Evolutionary conservation across 1,284 basidiomycete species (phyloP).

Genomic region (Sparassis latifolia): DNA sequence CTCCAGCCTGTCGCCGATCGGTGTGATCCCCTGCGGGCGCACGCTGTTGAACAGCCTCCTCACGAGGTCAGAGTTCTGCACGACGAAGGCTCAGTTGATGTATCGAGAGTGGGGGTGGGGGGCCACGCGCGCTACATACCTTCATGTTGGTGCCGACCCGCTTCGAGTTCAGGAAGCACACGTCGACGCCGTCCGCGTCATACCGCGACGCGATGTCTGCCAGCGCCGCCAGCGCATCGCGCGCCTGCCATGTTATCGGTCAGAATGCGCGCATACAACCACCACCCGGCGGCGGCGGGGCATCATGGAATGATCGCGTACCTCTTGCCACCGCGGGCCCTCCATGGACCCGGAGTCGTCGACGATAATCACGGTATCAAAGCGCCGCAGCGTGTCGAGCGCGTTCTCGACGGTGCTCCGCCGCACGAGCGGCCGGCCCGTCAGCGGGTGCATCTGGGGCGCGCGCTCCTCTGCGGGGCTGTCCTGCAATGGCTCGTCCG

Average conservation of each 20-base stretch:
- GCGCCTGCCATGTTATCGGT: constrained; percentile 25
- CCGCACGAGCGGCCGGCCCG: constrained; percentile 19
- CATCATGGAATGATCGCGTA: constrained; percentile 13
- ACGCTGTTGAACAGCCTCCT: constrained; percentile 37
- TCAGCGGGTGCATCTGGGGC: constrained; percentile 8
- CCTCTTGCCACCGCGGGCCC: constrained; percentile 40
- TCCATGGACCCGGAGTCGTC: constrained; percentile 58
- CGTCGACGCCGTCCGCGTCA: constrained; percentile 44
- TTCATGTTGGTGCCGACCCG: constrained; percentile 28
- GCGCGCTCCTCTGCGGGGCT: too few relatives aligned
- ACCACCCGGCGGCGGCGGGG: background rate
- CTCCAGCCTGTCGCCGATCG: constrained; percentile 44
- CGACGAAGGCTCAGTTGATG: constrained; percentile 27
- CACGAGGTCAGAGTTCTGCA: constrained; percentile 27
- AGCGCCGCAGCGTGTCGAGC: constrained; percentile 35
- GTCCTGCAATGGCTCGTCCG: too few relatives aligned
- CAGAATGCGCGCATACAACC: background rate
- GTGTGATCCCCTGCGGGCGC: constrained; percentile 38
- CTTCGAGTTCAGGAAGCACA: constrained; percentile 40
- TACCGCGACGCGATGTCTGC: constrained; percentile 37
- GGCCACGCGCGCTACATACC: constrained; percentile 17
- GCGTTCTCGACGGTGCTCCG: constrained; percentile 33
- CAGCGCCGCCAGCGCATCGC: constrained; percentile 34
- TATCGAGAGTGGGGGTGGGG: background rate
- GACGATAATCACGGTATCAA: constrained; percentile 47